A percentile compares a stretch with the other conserved stretches of the same genome.
These are phyloP conservation scores for Magnusiomyces ingens DNA, from an alignment of 1,139 yeast species.

Conservation along the genomic window DNA sequence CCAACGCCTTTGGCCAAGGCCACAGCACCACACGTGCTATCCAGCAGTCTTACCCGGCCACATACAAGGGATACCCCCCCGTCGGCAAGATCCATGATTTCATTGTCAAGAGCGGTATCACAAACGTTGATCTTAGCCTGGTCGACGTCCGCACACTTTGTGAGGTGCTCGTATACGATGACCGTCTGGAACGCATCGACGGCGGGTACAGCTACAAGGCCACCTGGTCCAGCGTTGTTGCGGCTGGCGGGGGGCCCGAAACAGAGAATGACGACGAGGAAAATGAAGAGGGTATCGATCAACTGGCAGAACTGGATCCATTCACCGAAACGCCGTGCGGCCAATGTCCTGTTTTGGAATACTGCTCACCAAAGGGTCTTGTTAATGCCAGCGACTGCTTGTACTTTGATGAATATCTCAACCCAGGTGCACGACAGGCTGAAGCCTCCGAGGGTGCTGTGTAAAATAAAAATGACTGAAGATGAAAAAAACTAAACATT, in stretches of 20 bases:
- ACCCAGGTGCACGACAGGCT: background rate
- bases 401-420: conserved; percentile 34
- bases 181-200: conserved; percentile 61
- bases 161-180: conserved; percentile 83
- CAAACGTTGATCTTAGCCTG: conserved; percentile 70
- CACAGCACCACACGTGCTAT: conserved; percentile 15
- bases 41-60: conserved; percentile 44
- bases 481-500: background rate
- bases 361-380: conserved; percentile 30
- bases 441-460: background rate
- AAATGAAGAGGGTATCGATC: conserved; percentile 15
- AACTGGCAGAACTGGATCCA: conserved; percentile 22
- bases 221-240: conserved; percentile 52
- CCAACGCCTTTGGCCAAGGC: conserved; percentile 47
- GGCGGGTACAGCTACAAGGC: conserved; percentile 41
- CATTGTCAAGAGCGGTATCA: conserved; percentile 66
- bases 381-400: conserved; percentile 33
- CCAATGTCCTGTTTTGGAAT: conserved; percentile 28
- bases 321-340: conserved; percentile 35
- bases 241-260: conserved; percentile 35
- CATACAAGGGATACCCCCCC: conserved; percentile 58
- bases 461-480: background rate
- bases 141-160: conserved; percentile 76
- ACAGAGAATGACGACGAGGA: conserved; percentile 14
- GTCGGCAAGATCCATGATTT: conserved; percentile 68